Base-by-base conservation (phyloP, 768 basidiomycete species). In the Lyophyllum semitale region DNA sequence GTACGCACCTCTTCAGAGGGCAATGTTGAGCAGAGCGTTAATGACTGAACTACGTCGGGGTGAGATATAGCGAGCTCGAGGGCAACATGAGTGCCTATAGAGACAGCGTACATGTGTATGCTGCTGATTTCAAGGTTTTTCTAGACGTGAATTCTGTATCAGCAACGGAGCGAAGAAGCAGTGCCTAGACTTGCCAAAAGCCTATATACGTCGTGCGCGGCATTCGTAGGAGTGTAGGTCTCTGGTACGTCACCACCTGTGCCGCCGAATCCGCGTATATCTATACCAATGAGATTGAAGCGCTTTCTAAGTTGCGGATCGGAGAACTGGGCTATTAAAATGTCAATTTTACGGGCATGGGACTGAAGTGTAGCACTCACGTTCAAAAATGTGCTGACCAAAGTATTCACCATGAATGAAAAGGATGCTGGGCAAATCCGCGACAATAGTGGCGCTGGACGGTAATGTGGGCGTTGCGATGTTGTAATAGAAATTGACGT, bases 391-490 rank as follows among this genome's bases (percentile, higher is more conserved):
- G 41, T 73, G 69, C 25, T 68, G 63, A 4, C 64, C 57, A 13
- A 67, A 44, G 60, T 71, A 76, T 30, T 67, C 68, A 12, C 73
- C 66, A 57, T 78, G 75, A 18, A 77, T 55, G 54, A 75, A 73
- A 18, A 78, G 42, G 30, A 77, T 66, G 15, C 66, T 71, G 12
- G 75, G 77, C 20, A 76, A 43, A n/a, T 60, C 63, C 15, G 66
- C 59, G 50, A 68, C 68, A 27, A 78, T 72, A 22, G 59, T 42
- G n/a, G 64, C 57, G 15, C 70, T 70, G 8, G 62, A 63, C 7
- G 63, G 49, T 18, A 57, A 66, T 17, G 63, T 68, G 17, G 77
- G 76, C 1, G 76, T 78, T 1, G 73, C 64, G 33, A 78, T 76
- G 22, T 61, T 62, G 52, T 77, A 78, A 54, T 64, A 59, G 42